A percentile compares a stretch with the other conserved stretches of the same genome.
Conservation (phyloP, 2,329 filamentous ascomycete species). For the Laburnicola sp. region DNA sequence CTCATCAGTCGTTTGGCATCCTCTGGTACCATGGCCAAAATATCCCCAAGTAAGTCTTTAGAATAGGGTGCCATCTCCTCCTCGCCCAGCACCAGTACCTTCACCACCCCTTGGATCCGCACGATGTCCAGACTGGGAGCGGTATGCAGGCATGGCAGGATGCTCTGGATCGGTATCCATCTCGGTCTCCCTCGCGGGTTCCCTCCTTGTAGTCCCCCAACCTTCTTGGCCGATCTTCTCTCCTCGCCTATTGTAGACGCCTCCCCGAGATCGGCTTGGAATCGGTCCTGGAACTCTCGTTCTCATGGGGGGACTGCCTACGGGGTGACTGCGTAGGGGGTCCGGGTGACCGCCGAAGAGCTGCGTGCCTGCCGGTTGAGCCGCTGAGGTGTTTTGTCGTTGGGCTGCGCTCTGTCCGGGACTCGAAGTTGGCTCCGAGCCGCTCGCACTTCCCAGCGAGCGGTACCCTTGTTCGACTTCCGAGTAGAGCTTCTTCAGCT, state of each 20-base stretch:
- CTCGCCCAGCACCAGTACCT: no score
- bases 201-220: not conserved
- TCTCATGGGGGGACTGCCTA: not conserved
- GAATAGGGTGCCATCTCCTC: no score
- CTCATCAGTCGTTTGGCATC: no score
- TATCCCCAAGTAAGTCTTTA: no score
- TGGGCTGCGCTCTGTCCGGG: not conserved
- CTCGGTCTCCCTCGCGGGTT: not conserved
- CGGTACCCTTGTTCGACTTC: not conserved
- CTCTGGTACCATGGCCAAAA: no score
- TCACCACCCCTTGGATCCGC: no score
- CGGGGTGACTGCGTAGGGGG: not conserved
- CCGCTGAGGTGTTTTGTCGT: no score
- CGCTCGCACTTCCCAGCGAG: not conserved
- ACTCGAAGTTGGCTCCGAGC: not conserved
- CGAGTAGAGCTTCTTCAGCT: not conserved
- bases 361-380: not conserved
- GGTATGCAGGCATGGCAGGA: no score
- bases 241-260: not conserved
- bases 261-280: not conserved
- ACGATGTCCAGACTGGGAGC: no score
- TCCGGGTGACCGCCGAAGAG: no score
- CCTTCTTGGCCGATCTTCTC: not conserved
- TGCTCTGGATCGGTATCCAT: not conserved
- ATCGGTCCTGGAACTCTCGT: not conserved